These are phyloP conservation scores for Triadica sebifera DNA, from an alignment of 345 rosid genomes.

Conservation along the genomic window DNA sequence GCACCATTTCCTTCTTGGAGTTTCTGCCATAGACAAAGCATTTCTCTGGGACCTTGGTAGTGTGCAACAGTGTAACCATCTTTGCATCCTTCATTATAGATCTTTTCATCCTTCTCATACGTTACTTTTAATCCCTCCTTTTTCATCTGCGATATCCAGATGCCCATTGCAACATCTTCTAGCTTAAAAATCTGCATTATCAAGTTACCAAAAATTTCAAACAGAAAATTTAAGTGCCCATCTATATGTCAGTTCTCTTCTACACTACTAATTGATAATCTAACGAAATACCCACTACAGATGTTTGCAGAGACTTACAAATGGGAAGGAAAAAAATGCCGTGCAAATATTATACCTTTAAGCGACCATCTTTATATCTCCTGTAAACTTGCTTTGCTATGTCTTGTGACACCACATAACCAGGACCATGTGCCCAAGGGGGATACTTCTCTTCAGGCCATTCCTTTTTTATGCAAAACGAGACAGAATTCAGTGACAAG, in stretches of 20 bases:
- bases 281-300: background rate
- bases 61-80: slow-evolving; percentile 89
- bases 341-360: slow-evolving; percentile 47
- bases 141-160: slow-evolving; percentile 74
- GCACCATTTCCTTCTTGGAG: slow-evolving; percentile 69
- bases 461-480: slow-evolving; percentile 47
- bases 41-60: slow-evolving; percentile 88
- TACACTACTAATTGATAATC: background rate
- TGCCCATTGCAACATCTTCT: slow-evolving; percentile 98
- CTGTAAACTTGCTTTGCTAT: slow-evolving; percentile 65
- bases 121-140: slow-evolving; percentile 63
- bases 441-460: slow-evolving; percentile 78
- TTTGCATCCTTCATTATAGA: slow-evolving; percentile 73
- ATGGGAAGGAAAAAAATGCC: background rate
- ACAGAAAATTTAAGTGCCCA: background rate
- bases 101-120: slow-evolving; percentile 68
- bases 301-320: background rate
- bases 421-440: slow-evolving; percentile 96
- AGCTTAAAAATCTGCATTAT: slow-evolving; percentile 84
- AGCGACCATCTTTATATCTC: slow-evolving; percentile 46
- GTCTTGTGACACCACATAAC: slow-evolving; percentile 80
- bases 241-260: background rate
- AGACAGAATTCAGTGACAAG: background rate
- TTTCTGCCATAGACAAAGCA: slow-evolving; percentile 94
- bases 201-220: background rate